These are phyloP conservation scores for Dictyostelium firmibasis DNA, from an alignment of 78 protist species.

Conservation along the genomic window DNA sequence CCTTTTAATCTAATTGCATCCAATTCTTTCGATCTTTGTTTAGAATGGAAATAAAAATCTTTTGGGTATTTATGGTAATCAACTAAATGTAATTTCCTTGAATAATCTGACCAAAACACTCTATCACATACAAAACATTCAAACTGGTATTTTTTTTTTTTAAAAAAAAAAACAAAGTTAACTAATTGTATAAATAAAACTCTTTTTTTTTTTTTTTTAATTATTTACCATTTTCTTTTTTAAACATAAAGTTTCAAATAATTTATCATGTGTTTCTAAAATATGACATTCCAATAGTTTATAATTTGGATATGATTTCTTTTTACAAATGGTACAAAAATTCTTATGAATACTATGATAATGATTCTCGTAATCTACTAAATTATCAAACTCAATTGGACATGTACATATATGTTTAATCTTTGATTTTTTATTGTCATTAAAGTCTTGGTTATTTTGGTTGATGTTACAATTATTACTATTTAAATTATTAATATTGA, in stretches of 20 bases:
- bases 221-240: conserved; percentile 16
- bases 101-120: conserved; percentile 5
- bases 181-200: too few relatives aligned
- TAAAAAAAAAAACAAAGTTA: not conserved
- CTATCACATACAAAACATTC: conserved; percentile 27
- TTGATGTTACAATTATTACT: not conserved
- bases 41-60: not conserved
- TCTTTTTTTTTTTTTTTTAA: too few relatives aligned
- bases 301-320: conserved; percentile 12
- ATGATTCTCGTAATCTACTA: conserved; percentile 24
- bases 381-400: not conserved
- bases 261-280: conserved; percentile 19
- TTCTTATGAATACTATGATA: conserved; percentile 18
- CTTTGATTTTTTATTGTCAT: too few relatives aligned
- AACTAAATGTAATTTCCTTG: conserved; percentile 13
- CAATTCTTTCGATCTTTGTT: conserved; percentile 5
- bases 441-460: too few relatives aligned
- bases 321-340: conserved; percentile 11
- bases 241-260: conserved; percentile 14
- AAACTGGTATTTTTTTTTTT: too few relatives aligned
- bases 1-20: not conserved
- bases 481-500: not conserved
- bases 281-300: conserved; percentile 26
- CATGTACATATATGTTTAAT: not conserved
- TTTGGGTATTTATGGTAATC: conserved; percentile 31